Evolutionary conservation across 2,329 filamentous ascomycete species (phyloP).

Genomic region (Penicillium corylophilum): DNA sequence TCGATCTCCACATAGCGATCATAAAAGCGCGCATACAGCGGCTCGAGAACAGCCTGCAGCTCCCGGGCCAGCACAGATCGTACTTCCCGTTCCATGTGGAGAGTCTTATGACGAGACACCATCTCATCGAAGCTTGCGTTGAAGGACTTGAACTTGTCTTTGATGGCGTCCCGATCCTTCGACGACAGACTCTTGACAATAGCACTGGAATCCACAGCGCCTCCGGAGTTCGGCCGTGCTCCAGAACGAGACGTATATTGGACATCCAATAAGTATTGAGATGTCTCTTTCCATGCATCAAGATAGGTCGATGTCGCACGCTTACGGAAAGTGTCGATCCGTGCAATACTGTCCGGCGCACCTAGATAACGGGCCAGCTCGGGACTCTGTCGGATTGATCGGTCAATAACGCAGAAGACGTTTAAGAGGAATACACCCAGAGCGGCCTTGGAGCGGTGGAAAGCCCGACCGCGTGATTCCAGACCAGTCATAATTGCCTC

Average conservation of each 20-base stretch:
- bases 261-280: conserved; percentile 80
- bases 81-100: conserved; percentile 89
- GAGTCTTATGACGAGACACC: conserved; percentile 75
- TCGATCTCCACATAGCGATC: conserved; percentile 97
- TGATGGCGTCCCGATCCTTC: conserved; percentile 95
- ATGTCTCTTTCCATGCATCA: conserved; percentile 84
- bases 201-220: conserved; percentile 69
- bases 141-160: conserved; percentile 91
- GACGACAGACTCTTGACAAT: conserved; percentile 80
- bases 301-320: conserved; percentile 78
- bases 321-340: conserved; percentile 83
- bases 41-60: conserved; percentile 87
- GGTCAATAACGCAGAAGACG: conserved; percentile 77
- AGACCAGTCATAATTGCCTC: conserved; percentile 74
- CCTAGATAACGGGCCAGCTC: conserved; percentile 71
- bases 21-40: conserved; percentile 92
- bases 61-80: conserved; percentile 76
- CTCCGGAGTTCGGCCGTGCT: conserved; percentile 68
- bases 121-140: conserved; percentile 89
- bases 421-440: conserved; percentile 91
- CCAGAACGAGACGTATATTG: conserved; percentile 77
- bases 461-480: conserved; percentile 67
- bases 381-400: conserved; percentile 72
- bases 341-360: conserved; percentile 59
- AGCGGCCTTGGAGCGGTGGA: conserved; percentile 75